phyloP scores from a whole-genome alignment of 1,284 basidiomycete species.

The Taiwanofungus camphoratus region DNA sequence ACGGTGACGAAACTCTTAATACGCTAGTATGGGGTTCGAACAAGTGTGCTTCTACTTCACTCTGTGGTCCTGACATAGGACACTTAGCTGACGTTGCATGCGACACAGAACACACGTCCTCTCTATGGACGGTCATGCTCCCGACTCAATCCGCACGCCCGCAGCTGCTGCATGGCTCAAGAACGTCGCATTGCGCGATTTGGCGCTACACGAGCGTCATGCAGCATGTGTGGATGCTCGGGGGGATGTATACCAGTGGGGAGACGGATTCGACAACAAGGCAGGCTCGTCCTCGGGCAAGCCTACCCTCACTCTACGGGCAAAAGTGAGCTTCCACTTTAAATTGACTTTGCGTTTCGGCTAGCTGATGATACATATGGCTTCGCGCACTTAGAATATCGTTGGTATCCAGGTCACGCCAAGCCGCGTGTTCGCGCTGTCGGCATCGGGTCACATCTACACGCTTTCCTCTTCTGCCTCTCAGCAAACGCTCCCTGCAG shows the following conservation, averaged over 20 bases:
- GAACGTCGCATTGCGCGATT: constrained; percentile 67
- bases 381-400: constrained; percentile 51
- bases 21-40: constrained; percentile 56
- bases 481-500: constrained; percentile 38
- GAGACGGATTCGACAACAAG: constrained; percentile 45
- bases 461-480: constrained; percentile 50
- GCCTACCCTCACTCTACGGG: constrained; percentile 54
- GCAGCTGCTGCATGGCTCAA: constrained; percentile 49
- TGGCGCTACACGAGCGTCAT: constrained; percentile 69
- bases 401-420: constrained; percentile 52
- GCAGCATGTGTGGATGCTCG: constrained; percentile 81
- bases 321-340: constrained; percentile 44
- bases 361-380: background rate
- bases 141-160: constrained; percentile 43
- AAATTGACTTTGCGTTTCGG: too few species aligned
- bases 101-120: constrained; percentile 39
- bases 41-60: constrained; percentile 31
- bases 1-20: constrained; percentile 28
- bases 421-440: constrained; percentile 65
- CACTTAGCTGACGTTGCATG: background rate
- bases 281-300: constrained; percentile 21
- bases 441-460: constrained; percentile 70
- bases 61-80: background rate
- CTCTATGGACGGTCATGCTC: constrained; percentile 28
- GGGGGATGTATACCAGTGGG: constrained; percentile 92